Base-by-base conservation (phyloP, 2,329 filamentous ascomycete species). In the Phaeosphaeriaceae sp. region DNA sequence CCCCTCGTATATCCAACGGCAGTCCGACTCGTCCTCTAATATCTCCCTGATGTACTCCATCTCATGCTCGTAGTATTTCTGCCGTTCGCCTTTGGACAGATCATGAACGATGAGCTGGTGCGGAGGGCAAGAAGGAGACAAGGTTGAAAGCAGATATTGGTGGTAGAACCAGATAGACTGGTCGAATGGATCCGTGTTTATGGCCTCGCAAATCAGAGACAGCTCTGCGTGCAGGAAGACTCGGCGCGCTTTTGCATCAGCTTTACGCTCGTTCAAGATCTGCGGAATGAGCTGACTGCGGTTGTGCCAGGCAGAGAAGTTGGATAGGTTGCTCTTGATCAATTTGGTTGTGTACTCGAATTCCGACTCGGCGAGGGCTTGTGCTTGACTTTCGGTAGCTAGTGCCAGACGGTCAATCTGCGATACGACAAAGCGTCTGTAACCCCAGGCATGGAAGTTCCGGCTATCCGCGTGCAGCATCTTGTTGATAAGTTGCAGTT, bases 121-220 rank as follows among this genome's bases (percentile, higher is more conserved):
- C 15, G 81, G 78, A 74, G 80, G 49, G 78, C 80, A 69, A 81
- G 83, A 52, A 81, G 67, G 91, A 81, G 71, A 65, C 51, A 66
- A 49, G 20, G 89, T 90, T 58, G 88, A 85, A 80, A 97, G 88
- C 56, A 97, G 81, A 71, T 90, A 96, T 68, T 95, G 91, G 76
- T 98, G 93, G 73, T 99, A 98, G 77, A 96, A 97, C 93, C 95
- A 99, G 6, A 97, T 83, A 19, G 93, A 97, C 74, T 98, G 94
- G 73, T 98, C 94, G 67, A 96, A 93, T 0, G 94, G 93, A 57
- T 96, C 93, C 40, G 92, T 91, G 58, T 93, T 95, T 49, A 98
- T 83, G 0, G 91, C 93, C 56, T 89, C 86, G 54, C 90, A 88
- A 24, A 97, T 89, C 45, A 91, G 81, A 24, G 86, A 83, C 51